phyloP scores from a whole-genome alignment of 345 rosid species.

The Zanthoxylum bungeanum region DNA sequence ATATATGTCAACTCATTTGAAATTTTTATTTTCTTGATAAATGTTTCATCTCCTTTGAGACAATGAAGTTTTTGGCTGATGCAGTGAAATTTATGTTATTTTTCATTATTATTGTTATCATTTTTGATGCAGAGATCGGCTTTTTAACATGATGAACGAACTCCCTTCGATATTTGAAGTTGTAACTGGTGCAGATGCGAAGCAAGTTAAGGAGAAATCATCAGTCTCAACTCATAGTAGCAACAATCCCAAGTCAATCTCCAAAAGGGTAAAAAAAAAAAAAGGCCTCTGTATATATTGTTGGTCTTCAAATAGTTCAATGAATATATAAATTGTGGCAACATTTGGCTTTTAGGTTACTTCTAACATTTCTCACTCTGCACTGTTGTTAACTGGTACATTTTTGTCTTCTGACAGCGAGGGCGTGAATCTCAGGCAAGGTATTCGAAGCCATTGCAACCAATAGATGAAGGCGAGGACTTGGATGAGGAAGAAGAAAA shows the following conservation, averaged over 20 bases:
- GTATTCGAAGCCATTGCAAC: slow-evolving; percentile 26
- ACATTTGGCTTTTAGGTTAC: neutral
- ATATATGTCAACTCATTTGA: neutral
- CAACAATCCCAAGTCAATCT: slow-evolving; percentile 51
- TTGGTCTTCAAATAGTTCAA: too few species aligned
- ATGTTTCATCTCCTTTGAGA: neutral
- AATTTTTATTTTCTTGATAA: neutral
- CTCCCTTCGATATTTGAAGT: slow-evolving; percentile 65
- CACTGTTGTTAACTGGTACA: neutral
- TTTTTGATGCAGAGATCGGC: slow-evolving; percentile 50
- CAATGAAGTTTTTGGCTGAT: slow-evolving; percentile 2
- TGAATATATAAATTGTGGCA: neutral
- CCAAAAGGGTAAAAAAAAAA: slow-evolving; percentile 27
- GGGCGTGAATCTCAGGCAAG: slow-evolving; percentile 43
- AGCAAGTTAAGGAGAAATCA: slow-evolving; percentile 52
- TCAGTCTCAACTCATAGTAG: slow-evolving; percentile 45
- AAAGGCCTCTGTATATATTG: neutral
- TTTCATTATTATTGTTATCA: slow-evolving; percentile 1
- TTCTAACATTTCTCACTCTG: neutral
- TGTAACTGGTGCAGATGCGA: slow-evolving; percentile 54
- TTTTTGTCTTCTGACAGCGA: slow-evolving; percentile 13
- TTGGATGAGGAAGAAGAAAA: slow-evolving; percentile 53
- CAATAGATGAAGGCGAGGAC: slow-evolving; percentile 45
- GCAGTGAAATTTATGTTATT: neutral
- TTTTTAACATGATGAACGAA: slow-evolving; percentile 67